Evolutionary conservation across 2,329 filamentous ascomycete species (phyloP).

Genomic region (Endothia cerciana): DNA sequence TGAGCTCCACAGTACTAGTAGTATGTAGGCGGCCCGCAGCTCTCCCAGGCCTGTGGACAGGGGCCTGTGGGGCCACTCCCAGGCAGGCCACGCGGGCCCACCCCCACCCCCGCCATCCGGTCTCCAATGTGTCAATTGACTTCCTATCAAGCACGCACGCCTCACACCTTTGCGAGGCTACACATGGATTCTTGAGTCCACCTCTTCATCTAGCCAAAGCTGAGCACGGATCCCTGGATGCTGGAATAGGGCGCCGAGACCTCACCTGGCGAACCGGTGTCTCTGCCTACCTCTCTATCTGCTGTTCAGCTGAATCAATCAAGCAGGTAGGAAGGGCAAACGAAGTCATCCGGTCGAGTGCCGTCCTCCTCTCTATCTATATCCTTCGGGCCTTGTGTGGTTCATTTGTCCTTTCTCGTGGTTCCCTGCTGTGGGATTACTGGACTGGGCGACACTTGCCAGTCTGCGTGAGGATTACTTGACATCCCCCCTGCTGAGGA

Average conservation of each 20-base stretch:
- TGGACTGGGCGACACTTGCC: not conserved
- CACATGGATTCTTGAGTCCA: not conserved
- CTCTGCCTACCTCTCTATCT: not conserved
- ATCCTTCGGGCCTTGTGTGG: too few relatives aligned
- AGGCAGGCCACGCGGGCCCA: not conserved
- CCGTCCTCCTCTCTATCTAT: not conserved
- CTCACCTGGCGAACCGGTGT: not conserved
- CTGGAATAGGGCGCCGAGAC: not conserved
- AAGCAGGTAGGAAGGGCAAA: not conserved
- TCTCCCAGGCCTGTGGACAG: not conserved
- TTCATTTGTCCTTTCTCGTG: too few relatives aligned
- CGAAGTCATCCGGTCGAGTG: not conserved
- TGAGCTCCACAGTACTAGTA: not conserved
- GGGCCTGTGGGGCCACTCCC: not conserved
- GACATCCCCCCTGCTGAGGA: not conserved
- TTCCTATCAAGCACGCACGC: not conserved
- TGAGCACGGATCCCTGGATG: not conserved
- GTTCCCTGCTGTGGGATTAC: not conserved
- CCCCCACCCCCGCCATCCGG: conserved; percentile 1
- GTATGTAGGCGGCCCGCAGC: not conserved
- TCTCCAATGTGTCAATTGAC: not conserved
- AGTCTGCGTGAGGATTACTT: not conserved
- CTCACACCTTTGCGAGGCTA: too few relatives aligned
- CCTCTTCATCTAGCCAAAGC: not conserved
- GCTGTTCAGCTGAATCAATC: not conserved